Evolutionary conservation across 805 yeast genomes (phyloP).

Genomic region (Teunomyces tritomae): DNA sequence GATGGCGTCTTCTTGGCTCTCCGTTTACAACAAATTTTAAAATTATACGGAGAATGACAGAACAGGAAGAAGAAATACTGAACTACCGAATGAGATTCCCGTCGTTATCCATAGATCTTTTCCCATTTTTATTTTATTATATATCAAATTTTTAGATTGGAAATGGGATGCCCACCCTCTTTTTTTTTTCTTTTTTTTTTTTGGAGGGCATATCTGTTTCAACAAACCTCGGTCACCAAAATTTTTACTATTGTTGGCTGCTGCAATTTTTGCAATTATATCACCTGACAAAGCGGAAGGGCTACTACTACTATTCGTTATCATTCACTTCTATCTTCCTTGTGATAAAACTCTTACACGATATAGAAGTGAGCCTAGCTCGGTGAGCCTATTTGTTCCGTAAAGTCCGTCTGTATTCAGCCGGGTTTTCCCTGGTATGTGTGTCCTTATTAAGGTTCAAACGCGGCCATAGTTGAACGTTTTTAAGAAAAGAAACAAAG

Average conservation of each 20-base stretch:
- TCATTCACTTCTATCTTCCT: too few species aligned
- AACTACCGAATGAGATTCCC: too few species aligned
- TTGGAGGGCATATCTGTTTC: not conserved
- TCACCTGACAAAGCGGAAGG: not conserved
- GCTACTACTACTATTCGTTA: not conserved
- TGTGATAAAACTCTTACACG: too few species aligned
- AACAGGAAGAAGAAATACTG: too few species aligned
- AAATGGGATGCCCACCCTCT: not conserved
- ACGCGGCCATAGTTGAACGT: not conserved
- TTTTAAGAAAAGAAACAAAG: too few species aligned
- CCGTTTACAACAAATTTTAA: not conserved
- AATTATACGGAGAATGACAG: too few species aligned
- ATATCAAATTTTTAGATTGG: too few species aligned
- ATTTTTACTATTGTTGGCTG: not conserved
- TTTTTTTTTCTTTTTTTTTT: not conserved
- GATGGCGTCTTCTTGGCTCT: not conserved
- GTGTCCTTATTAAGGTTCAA: not conserved
- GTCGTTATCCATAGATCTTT: too few species aligned
- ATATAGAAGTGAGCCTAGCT: too few species aligned
- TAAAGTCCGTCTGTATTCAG: not conserved
- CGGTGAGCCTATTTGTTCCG: not conserved
- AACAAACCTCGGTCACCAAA: not conserved
- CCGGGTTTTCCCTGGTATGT: too few species aligned
- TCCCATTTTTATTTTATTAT: too few species aligned
- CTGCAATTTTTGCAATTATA: not conserved